Conservation (phyloP, 805 yeast species). For the Alloascoidea africana region DNA sequence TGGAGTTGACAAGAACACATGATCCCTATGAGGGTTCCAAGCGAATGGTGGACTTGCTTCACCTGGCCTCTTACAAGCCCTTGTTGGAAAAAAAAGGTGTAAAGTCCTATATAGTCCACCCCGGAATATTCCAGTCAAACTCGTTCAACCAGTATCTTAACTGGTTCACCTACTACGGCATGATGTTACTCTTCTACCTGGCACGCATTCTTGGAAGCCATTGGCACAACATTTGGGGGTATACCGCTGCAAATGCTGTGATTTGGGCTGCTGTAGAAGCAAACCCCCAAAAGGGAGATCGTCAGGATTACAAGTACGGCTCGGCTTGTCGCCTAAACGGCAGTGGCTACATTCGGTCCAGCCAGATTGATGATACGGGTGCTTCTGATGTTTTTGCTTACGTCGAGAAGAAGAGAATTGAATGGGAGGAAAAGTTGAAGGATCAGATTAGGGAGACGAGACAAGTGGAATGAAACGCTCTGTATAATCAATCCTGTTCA, state of each 20-base stretch:
- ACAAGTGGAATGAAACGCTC: neutral
- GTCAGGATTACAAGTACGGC: conserved; percentile 49
- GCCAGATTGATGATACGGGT: conserved; percentile 48
- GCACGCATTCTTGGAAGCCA: conserved; percentile 76
- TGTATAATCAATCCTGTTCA: too few relatives aligned
- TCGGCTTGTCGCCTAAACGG: conserved; percentile 60
- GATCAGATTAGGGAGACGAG: conserved; percentile 47
- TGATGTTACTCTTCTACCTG: conserved; percentile 69
- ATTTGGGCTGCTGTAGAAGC: conserved; percentile 46
- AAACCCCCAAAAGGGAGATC: conserved; percentile 21
- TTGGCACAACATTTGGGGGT: conserved; percentile 82
- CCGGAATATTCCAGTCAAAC: conserved; percentile 83
- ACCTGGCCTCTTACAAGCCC: conserved; percentile 46
- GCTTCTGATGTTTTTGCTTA: conserved; percentile 51
- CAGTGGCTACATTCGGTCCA: conserved; percentile 38
- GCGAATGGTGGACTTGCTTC: conserved; percentile 70
- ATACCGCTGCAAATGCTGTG: conserved; percentile 82
- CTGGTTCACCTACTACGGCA: conserved; percentile 67
- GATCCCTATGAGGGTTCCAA: conserved; percentile 89
- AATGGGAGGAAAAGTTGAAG: conserved; percentile 66
- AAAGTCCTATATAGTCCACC: conserved; percentile 70
- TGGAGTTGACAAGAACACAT: conserved; percentile 48
- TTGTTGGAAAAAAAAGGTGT: conserved; percentile 36
- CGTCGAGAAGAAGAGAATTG: conserved; percentile 34
- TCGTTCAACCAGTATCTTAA: conserved; percentile 62